These are phyloP conservation scores for Talaromyces atroroseus DNA, from an alignment of 2,329 filamentous ascomycete species.

Conservation along the genomic window DNA sequence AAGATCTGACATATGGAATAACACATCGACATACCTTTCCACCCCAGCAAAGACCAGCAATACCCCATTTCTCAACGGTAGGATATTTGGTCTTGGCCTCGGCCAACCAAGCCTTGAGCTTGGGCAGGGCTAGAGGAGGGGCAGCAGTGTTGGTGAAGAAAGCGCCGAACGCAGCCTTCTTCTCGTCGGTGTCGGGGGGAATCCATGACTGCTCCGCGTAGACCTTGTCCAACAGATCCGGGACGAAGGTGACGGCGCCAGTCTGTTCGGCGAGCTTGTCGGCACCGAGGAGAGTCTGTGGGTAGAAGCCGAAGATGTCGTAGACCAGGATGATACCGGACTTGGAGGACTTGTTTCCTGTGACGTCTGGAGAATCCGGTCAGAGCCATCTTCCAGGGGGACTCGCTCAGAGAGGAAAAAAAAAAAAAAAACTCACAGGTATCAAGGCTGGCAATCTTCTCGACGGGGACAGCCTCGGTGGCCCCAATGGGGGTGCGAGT, in stretches of 20 bases:
- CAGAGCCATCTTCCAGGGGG: too few species aligned
- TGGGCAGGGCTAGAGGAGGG: constrained; percentile 22
- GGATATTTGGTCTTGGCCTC: constrained; percentile 50
- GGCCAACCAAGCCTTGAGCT: constrained; percentile 32
- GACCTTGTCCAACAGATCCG: constrained; percentile 43
- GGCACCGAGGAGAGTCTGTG: constrained; percentile 64
- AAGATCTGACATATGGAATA: too few species aligned
- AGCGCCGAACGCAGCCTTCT: constrained; percentile 52
- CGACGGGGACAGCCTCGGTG: constrained; percentile 12
- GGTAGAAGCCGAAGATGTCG: constrained; percentile 62
- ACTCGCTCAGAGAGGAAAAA: too few species aligned
- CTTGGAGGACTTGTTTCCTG: constrained; percentile 48
- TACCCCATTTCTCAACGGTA: constrained; percentile 54
- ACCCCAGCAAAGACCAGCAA: constrained; percentile 66
- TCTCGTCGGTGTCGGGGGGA: constrained; percentile 60
- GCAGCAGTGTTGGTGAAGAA: constrained; percentile 50
- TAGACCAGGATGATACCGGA: constrained; percentile 57
- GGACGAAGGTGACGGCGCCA: constrained; percentile 38
- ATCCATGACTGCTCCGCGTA: constrained; percentile 42
- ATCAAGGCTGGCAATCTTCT: constrained; percentile 16
- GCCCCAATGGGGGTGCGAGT: constrained; percentile 14
- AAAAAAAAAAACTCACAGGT: constrained; percentile 10
- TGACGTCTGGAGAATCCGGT: constrained; percentile 16
- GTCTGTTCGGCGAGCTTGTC: constrained; percentile 45
- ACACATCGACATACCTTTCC: constrained; percentile 59